Conservation (phyloP, 1,284 basidiomycete species). For the Sutorius eximius region DNA sequence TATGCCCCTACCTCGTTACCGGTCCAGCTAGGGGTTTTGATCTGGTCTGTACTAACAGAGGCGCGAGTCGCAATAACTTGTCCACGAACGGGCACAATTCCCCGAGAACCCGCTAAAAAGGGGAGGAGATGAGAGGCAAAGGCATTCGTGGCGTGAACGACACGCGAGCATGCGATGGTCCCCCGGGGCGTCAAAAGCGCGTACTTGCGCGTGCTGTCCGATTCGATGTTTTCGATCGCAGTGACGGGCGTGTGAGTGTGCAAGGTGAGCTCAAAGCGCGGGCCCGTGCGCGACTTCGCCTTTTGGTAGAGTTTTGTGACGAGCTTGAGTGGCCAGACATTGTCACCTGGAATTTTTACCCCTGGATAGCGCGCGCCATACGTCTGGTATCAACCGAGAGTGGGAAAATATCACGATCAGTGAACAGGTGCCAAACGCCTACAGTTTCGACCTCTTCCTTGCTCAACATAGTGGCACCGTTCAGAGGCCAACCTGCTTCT, state of each 20-base stretch:
- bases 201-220: slow-evolving; percentile 5
- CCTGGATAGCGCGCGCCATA: slow-evolving; percentile 59
- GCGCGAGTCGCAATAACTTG: slow-evolving; percentile 70
- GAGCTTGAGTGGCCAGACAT: slow-evolving; percentile 77
- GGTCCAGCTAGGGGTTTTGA: slow-evolving; percentile 43
- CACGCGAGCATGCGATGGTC: slow-evolving; percentile 50
- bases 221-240: slow-evolving; percentile 31
- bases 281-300: slow-evolving; percentile 31
- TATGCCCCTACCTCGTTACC: slow-evolving; percentile 39
- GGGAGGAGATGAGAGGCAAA: slow-evolving; percentile 69
- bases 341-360: slow-evolving; percentile 52
- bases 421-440: neutral
- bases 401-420: neutral
- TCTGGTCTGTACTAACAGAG: slow-evolving; percentile 38
- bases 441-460: slow-evolving; percentile 52
- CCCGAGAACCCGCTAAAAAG: slow-evolving; percentile 49
- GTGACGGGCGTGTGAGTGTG: slow-evolving; percentile 73
- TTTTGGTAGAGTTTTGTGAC: slow-evolving; percentile 62
- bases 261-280: slow-evolving; percentile 46
- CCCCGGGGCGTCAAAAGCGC: slow-evolving; percentile 56
- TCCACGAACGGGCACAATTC: slow-evolving; percentile 72
- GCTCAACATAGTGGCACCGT: slow-evolving; percentile 47
- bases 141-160: slow-evolving; percentile 81
- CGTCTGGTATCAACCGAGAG: slow-evolving; percentile 36
- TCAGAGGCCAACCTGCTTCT: slow-evolving; percentile 51